Conservation (phyloP, 2,329 filamentous ascomycete species). For the Verticillium alfalfae region DNA sequence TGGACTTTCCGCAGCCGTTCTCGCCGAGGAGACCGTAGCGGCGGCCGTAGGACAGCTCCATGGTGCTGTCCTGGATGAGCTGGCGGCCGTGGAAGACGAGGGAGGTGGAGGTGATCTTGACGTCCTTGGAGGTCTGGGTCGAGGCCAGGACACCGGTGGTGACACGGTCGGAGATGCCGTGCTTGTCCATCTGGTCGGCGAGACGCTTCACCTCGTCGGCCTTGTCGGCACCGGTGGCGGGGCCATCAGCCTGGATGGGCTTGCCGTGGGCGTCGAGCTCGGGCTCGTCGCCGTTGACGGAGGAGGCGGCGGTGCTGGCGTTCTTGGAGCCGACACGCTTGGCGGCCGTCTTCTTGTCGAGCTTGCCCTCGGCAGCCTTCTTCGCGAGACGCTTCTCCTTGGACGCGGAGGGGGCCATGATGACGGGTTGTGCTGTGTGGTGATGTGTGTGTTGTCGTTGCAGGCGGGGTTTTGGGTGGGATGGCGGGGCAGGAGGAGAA, state of each 20-base stretch:
- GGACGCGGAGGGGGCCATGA: constrained; percentile 59
- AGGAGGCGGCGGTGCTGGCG: constrained; percentile 45
- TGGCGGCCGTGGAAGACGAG: constrained; percentile 98
- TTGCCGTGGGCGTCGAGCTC: constrained; percentile 60
- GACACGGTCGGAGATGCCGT: constrained; percentile 94
- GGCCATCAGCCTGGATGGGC: constrained; percentile 50
- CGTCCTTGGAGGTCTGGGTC: constrained; percentile 77
- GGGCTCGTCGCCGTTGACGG: constrained; percentile 65
- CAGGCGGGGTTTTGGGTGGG: neutral
- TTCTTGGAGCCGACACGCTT: constrained; percentile 48
- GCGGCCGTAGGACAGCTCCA: constrained; percentile 89
- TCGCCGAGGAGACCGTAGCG: constrained; percentile 94
- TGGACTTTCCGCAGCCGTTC: constrained; percentile 99
- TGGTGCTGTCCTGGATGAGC: constrained; percentile 85
- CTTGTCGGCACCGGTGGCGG: constrained; percentile 67
- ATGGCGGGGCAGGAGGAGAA: neutral
- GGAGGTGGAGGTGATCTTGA: constrained; percentile 91
- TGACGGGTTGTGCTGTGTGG: constrained; percentile 22
- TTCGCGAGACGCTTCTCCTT: constrained; percentile 69
- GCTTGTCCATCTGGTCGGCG: constrained; percentile 88
- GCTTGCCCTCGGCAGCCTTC: constrained; percentile 67
- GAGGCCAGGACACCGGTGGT: constrained; percentile 95
- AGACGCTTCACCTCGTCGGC: constrained; percentile 80
- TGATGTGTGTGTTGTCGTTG: neutral
- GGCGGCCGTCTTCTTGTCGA: constrained; percentile 47